Evolutionary conservation across 2,329 filamentous ascomycete species (phyloP).

Genomic region (Amauroascus verrucosus): DNA sequence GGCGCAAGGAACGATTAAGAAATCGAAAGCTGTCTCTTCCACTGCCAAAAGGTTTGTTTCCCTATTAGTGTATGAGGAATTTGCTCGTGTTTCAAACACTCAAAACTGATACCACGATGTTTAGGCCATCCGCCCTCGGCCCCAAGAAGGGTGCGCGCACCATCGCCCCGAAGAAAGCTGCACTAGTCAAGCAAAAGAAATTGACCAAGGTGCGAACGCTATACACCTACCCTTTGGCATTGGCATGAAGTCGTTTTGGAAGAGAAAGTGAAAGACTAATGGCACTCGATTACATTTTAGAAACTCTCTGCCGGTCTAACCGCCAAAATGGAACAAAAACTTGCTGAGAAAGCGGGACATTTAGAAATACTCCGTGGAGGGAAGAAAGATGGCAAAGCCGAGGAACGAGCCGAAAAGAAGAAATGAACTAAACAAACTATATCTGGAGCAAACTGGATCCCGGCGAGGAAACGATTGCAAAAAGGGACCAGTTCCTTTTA

Average conservation of each 20-base stretch:
- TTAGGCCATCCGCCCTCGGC: constrained; percentile 25
- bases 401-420: constrained; percentile 23
- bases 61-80: not conserved
- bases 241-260: too few species aligned
- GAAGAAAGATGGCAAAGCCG: constrained; percentile 45
- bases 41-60: constrained; percentile 31
- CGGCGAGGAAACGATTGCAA: not conserved
- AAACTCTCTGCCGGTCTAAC: constrained; percentile 54
- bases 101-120: not conserved
- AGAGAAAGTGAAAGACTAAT: not conserved
- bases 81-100: not conserved
- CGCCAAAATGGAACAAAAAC: constrained; percentile 55
- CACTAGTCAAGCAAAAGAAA: constrained; percentile 50
- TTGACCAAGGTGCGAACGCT: constrained; percentile 46
- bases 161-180: constrained; percentile 57
- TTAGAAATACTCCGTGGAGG: constrained; percentile 57
- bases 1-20: constrained; percentile 43
- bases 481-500: not conserved
- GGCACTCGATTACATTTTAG: constrained; percentile 25
- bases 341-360: constrained; percentile 59
- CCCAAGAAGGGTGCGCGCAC: constrained; percentile 51
- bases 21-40: constrained; percentile 28
- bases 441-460: too few species aligned
- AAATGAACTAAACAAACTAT: not conserved
- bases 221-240: too few species aligned